Conservation (phyloP, 2,329 filamentous ascomycete genomes). For the Elsinoe australis region DNA sequence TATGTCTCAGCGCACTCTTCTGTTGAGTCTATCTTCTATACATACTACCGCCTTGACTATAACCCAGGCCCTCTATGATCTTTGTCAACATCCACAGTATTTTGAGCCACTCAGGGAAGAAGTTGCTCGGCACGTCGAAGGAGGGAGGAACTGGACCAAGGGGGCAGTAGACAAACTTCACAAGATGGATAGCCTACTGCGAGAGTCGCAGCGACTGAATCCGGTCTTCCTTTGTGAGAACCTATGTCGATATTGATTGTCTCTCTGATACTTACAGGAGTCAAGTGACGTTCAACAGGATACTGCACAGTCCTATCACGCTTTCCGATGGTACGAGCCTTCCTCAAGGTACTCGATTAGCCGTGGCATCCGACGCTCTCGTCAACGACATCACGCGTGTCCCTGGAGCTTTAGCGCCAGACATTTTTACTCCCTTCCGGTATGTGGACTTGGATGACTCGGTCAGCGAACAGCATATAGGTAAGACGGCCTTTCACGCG, state of each 20-base stretch:
- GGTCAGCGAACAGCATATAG: not conserved
- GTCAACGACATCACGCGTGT: not conserved
- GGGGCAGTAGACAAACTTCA: not conserved
- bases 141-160: not conserved
- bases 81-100: not conserved
- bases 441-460: not conserved
- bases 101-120: not conserved
- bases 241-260: not conserved
- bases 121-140: not conserved
- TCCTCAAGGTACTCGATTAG: not conserved
- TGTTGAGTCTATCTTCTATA: not conserved
- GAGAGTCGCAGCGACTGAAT: not conserved
- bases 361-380: not conserved
- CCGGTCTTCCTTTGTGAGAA: not conserved
- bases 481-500: not conserved
- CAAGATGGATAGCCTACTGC: not conserved
- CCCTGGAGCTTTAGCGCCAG: not conserved
- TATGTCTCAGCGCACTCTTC: not conserved
- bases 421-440: not conserved
- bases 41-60: not conserved
- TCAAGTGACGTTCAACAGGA: not conserved
- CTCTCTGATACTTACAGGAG: not conserved
- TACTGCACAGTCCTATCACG: not conserved
- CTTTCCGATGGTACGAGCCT: not conserved
- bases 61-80: not conserved